Evolutionary conservation across 192 early-diverging fungal genomes (phyloP), one percentile per base, ranked within the genome.

Genomic region (Diversispora epigaea): DNA sequence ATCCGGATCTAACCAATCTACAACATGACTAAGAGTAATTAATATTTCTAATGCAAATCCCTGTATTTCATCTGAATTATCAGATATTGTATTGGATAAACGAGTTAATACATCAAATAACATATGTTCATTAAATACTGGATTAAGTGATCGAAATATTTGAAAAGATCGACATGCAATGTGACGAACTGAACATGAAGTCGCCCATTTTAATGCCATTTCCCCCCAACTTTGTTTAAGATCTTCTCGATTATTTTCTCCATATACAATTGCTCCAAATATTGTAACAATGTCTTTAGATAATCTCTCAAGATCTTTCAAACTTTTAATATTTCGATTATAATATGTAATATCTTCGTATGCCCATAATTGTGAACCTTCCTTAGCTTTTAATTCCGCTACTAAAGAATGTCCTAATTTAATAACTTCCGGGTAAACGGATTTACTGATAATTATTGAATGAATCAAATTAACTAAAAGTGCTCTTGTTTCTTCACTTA

Each of bases 141-240:
- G 92, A 74, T 84, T 85, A 7, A 96, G 66, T 1, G 84, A 85
- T 19, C 93, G 84, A 69, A 94, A 91, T 64, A 93, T 90, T 72
- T 95, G 93, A 71, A 96, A 90, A 0, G 93, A 95, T 12, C 93
- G 82, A 74, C 92, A 93, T 10, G 94, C 95, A n/a, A 94, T 87
- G 79, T 95, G 93, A 3, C 91, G 88, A 11, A 94, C 92, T 19
- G 94, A 87, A 76, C 93, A 95, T 32, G 83, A 84, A 3, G 92
- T 92, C 4, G 92, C 94, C 94, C 93, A 95, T 57, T 85, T 82
- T 15, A 96, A 84, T 0, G 94, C 92, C 5, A 86, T 87, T 72
- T 91, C 89, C 2, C 91, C 93, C 94, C 94, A 95, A 46, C 81
- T 84, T 66, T 89, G 90, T 12, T 85, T 73, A 25, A 90, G 75